Evolutionary conservation across 2,329 filamentous ascomycete species (phyloP).

Genomic region (Xylariaceae sp.): DNA sequence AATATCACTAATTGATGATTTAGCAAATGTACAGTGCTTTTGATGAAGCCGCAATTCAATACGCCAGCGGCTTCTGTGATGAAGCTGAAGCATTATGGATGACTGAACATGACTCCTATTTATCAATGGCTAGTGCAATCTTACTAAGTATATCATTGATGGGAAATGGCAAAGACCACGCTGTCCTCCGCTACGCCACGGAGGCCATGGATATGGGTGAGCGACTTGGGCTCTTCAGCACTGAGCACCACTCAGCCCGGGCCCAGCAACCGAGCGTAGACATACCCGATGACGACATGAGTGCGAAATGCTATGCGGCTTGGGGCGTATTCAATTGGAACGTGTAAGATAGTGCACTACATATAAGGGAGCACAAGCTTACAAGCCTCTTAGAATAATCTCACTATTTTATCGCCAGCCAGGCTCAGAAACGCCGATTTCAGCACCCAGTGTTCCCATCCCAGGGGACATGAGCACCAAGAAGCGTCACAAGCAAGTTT

Average conservation of each 20-base stretch:
- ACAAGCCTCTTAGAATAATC: slow-evolving; percentile 33
- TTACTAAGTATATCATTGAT: slow-evolving; percentile 44
- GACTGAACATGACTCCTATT: slow-evolving; percentile 31
- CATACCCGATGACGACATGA: slow-evolving; percentile 1
- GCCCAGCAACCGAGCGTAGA: background rate
- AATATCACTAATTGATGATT: background rate
- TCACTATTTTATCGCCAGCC: slow-evolving; percentile 44
- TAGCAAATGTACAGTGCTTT: slow-evolving; percentile 47
- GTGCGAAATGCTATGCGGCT: slow-evolving; percentile 32
- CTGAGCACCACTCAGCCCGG: slow-evolving; percentile 1
- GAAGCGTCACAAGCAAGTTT: background rate
- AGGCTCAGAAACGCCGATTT: slow-evolving; percentile 32
- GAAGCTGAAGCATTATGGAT: slow-evolving; percentile 39
- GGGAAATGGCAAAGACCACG: slow-evolving; percentile 45
- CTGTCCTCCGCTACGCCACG: slow-evolving; percentile 39
- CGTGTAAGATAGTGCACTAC: slow-evolving; percentile 37
- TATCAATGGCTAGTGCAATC: slow-evolving; percentile 41
- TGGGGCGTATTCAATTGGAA: slow-evolving; percentile 48
- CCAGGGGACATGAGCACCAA: slow-evolving; percentile 11
- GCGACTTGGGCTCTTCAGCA: slow-evolving; percentile 41
- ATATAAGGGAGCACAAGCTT: background rate
- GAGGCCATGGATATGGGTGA: slow-evolving; percentile 40
- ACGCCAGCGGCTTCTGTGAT: slow-evolving; percentile 32
- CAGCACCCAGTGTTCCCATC: slow-evolving; percentile 35
- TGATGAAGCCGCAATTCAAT: slow-evolving; percentile 30